These are phyloP conservation scores for Erythrobasidium hasegawianum DNA, from an alignment of 1,284 basidiomycete species.

Conservation along the genomic window DNA sequence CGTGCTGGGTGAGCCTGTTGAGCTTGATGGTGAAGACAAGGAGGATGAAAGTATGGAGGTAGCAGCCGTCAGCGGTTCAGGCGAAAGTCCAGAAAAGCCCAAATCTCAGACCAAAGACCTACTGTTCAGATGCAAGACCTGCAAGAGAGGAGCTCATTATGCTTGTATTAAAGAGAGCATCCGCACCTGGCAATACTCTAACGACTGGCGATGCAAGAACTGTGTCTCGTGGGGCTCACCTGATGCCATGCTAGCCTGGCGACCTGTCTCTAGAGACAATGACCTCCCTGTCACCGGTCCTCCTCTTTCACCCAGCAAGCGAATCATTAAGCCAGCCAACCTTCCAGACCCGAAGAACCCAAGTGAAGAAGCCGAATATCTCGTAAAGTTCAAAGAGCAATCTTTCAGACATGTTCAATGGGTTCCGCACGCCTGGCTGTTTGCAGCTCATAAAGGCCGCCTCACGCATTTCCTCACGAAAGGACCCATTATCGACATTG, in stretches of 20 bases:
- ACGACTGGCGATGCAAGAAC: conserved; percentile 70
- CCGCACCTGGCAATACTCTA: conserved; percentile 34
- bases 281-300: not conserved
- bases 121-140: conserved; percentile 32
- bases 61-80: conserved; percentile 6
- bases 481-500: conserved; percentile 28
- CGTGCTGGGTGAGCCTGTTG: not conserved
- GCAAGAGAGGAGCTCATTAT: conserved; percentile 42
- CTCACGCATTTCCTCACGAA: conserved; percentile 67
- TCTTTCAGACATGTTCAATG: conserved; percentile 63
- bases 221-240: conserved; percentile 69
- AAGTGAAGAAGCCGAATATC: conserved; percentile 69
- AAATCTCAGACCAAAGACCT: conserved; percentile 6
- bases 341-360: conserved; percentile 53
- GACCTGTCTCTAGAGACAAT: conserved; percentile 54
- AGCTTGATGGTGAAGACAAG: not conserved
- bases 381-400: conserved; percentile 76
- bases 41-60: not conserved
- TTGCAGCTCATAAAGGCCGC: conserved; percentile 60
- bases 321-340: conserved; percentile 29
- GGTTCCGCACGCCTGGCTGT: conserved; percentile 75
- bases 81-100: not conserved
- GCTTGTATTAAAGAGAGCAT: conserved; percentile 35
- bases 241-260: conserved; percentile 90
- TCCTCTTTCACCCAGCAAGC: conserved; percentile 16